phyloP scores from a whole-genome alignment of 257 asterid genomes.

The Gardenia jasminoides region DNA sequence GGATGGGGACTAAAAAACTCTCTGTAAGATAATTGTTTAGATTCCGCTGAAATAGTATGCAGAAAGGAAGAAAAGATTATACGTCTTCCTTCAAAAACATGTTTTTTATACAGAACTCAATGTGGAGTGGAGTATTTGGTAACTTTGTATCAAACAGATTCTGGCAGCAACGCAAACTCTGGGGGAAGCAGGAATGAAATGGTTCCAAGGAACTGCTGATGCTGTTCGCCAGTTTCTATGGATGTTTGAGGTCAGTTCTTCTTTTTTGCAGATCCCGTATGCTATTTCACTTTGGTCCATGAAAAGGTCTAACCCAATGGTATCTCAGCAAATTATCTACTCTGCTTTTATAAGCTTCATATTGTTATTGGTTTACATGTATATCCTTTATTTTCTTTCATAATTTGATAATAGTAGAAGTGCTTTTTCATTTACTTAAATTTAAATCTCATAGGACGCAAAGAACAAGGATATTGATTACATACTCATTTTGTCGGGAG shows the following conservation, averaged over 20 bases:
- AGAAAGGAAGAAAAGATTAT: neutral
- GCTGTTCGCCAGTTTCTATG: slow-evolving; percentile 92
- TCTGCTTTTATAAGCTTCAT: neutral
- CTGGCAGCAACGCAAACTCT: slow-evolving; percentile 95
- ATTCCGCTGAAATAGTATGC: neutral
- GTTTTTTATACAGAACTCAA: neutral
- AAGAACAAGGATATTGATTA: slow-evolving; percentile 82
- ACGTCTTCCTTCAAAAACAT: neutral
- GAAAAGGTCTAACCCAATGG: neutral
- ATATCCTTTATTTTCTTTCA: neutral
- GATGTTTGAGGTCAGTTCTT: slow-evolving; percentile 74
- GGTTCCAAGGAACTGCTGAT: slow-evolving; percentile 99
- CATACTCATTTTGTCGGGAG: slow-evolving; percentile 80
- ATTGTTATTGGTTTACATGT: neutral
- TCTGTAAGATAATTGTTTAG: neutral
- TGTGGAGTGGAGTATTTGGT: neutral
- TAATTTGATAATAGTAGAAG: neutral
- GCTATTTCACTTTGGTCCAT: neutral
- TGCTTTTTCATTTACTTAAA: neutral
- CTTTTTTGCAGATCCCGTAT: slow-evolving; percentile 1
- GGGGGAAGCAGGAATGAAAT: slow-evolving; percentile 78
- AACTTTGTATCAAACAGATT: slow-evolving; percentile 42
- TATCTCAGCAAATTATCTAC: neutral
- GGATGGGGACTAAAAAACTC: neutral
- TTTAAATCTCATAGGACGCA: slow-evolving; percentile 57